phyloP scores from a whole-genome alignment of 106 monocot genomes.

The Platanthera zijinensis region DNA sequence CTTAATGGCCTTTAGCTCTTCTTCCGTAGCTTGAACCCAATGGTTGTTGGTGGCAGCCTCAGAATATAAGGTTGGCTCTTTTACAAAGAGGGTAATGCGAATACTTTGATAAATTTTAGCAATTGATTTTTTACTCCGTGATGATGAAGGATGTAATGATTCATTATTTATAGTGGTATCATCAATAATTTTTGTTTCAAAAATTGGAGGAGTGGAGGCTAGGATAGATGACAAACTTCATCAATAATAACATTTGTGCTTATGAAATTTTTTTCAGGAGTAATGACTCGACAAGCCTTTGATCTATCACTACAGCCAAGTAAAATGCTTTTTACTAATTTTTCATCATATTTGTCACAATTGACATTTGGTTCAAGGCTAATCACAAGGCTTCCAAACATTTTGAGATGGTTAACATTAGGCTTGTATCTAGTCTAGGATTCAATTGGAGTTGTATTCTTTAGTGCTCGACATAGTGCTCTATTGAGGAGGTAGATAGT shows the following conservation, averaged over 20 bases:
- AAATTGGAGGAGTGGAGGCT: too few species aligned
- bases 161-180: too few species aligned
- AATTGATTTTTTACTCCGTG: too few species aligned
- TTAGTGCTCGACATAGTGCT: not conserved
- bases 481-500: slow-evolving; percentile 1
- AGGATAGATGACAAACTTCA: too few species aligned
- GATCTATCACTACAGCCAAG: not conserved
- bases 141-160: too few species aligned
- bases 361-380: not conserved
- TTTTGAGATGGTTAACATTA: not conserved
- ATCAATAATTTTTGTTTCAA: too few species aligned
- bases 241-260: slow-evolving; percentile 7
- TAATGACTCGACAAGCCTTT: not conserved
- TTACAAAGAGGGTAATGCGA: not conserved
- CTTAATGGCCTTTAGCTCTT: not conserved
- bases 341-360: not conserved
- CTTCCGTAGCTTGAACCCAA: not conserved
- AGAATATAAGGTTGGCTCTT: not conserved
- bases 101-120: too few species aligned
- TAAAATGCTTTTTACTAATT: not conserved
- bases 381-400: not conserved
- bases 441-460: not conserved
- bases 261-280: not conserved
- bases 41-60: not conserved
- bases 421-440: not conserved